Evolutionary conservation across 768 basidiomycete species (phyloP), one percentile per base, ranked within the genome.

Genomic region (Leccinum barrowsii): DNA sequence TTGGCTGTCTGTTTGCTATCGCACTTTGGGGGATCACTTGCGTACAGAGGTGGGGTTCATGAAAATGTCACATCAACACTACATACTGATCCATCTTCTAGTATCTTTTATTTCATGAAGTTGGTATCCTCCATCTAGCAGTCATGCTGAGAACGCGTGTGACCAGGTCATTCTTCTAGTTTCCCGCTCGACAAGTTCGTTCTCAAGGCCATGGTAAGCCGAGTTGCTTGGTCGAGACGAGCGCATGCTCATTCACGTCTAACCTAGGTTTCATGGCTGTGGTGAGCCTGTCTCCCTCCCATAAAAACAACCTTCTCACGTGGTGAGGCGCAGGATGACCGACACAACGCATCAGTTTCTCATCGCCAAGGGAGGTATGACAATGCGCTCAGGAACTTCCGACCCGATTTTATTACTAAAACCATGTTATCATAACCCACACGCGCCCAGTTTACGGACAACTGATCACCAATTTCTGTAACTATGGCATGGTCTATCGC

Each of bases 1-100:
- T 66, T 48, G 59, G 55, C 3, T 51, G 58, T 42, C 15, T 66
- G 10, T 54, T 65, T 48, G 50, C 66, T 22, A 63, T 67, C 35
- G 65, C 59, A 21, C 66, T 66, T 11, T 66, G 66, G 66, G 66
- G 66, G 7, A 59, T 67, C 48, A 68, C 65, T 40, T 66, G 65
- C 48, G 55, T 59, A 6, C 65, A 66, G 34, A 58, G 66, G 66
- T 67, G 40, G 26, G 63, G 59, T 58, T 40, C 48, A 44, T 58
- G 7, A 42, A 21, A 32, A 46, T 19, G 12, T 11, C 30, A 17
- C 51, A 7, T 42, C 13, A 22, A 40, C 30, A 7, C 26, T 12
- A 19, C 10, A 50, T 35, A 22, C 15, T 56, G 22, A 49, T 30
- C 7, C 0, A 21, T 32, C 17, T 13, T 7, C 30, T 28, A 65